Evolutionary conservation across 23 red algal species (phyloP).

Genomic region (Gracilaria caudata): DNA sequence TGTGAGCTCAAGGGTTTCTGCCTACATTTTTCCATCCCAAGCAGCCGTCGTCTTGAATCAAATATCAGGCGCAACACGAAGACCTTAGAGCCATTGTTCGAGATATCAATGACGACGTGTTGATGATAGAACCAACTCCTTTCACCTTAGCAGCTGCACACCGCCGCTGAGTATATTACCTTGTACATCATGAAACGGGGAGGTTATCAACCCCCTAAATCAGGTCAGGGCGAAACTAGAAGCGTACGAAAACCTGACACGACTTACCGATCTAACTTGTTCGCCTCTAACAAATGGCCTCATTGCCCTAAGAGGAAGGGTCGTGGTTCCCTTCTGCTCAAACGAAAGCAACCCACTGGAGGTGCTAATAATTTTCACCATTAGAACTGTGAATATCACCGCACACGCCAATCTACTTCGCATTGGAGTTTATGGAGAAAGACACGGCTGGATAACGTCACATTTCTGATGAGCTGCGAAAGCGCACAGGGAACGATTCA

Average conservation of each 20-base stretch:
- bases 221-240: slow-evolving; percentile 8
- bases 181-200: slow-evolving; percentile 24
- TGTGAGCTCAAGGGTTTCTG: background rate
- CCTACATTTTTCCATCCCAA: slow-evolving; percentile 3
- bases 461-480: background rate
- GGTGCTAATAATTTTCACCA: background rate
- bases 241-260: background rate
- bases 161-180: background rate
- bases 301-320: background rate
- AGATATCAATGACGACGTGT: background rate
- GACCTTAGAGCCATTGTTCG: background rate
- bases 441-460: background rate
- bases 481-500: background rate
- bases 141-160: background rate
- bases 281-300: slow-evolving; percentile 2
- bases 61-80: background rate
- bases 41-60: background rate
- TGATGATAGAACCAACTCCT: slow-evolving; percentile 1
- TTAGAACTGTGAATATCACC: background rate
- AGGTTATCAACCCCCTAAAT: slow-evolving; percentile 23
- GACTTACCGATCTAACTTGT: slow-evolving; percentile 41
- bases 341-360: background rate
- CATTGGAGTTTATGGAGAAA: background rate
- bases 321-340: background rate
- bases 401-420: background rate